Conservation (phyloP, 768 basidiomycete genomes). For the Auricularia sp. region DNA sequence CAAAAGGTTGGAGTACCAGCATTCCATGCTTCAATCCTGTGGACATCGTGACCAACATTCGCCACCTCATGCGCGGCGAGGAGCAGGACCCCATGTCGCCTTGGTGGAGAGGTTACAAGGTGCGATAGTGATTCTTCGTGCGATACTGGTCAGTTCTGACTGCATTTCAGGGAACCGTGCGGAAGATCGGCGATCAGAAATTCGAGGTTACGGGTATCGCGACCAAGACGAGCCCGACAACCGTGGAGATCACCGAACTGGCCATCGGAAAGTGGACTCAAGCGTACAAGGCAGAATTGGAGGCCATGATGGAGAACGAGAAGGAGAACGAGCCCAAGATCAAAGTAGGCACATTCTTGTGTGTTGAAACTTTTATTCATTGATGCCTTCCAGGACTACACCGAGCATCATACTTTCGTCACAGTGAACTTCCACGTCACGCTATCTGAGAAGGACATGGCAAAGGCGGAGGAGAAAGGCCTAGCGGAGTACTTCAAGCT, state of each 20-base stretch:
- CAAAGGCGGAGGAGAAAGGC: slow-evolving; percentile 84
- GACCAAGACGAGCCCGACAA: slow-evolving; percentile 73
- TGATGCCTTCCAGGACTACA: slow-evolving; percentile 64
- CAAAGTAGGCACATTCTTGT: slow-evolving; percentile 46
- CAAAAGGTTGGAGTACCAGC: slow-evolving; percentile 83
- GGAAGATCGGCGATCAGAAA: slow-evolving; percentile 71
- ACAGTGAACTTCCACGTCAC: slow-evolving; percentile 83
- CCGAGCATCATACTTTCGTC: slow-evolving; percentile 89
- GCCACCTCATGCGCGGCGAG: slow-evolving; percentile 76
- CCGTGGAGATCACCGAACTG: slow-evolving; percentile 88
- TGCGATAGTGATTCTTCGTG: slow-evolving; percentile 10
- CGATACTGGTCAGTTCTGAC: neutral
- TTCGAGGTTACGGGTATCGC: slow-evolving; percentile 71
- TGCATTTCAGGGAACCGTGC: slow-evolving; percentile 64
- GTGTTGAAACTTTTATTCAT: neutral
- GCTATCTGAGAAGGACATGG: slow-evolving; percentile 70
- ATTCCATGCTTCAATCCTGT: slow-evolving; percentile 87
- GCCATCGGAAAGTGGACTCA: slow-evolving; percentile 95
- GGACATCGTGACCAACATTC: slow-evolving; percentile 83
- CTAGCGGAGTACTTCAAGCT: slow-evolving; percentile 88
- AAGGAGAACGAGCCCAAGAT: slow-evolving; percentile 64
- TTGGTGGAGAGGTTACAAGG: slow-evolving; percentile 90
- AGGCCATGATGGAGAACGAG: slow-evolving; percentile 71
- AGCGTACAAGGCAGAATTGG: slow-evolving; percentile 84
- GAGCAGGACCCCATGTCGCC: slow-evolving; percentile 80